Evolutionary conservation across 306 rosid species (phyloP).

Genomic region (Nissolia schottii): DNA sequence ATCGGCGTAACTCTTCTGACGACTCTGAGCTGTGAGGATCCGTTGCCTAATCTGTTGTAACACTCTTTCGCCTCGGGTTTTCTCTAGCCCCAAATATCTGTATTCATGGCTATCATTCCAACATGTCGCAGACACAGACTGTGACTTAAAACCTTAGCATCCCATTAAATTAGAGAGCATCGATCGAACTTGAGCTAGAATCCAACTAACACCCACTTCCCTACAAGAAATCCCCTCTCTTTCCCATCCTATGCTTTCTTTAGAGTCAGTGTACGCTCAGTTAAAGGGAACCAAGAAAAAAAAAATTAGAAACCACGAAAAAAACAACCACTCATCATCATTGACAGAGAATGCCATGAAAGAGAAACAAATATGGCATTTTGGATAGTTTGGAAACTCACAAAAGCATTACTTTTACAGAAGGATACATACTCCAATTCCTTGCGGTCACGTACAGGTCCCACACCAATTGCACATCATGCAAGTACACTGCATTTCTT

Average conservation of each 20-base stretch:
- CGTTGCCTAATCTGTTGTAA: no score
- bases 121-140: no score
- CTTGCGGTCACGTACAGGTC: neutral
- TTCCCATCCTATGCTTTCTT: conserved; percentile 25
- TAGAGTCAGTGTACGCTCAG: conserved; percentile 25
- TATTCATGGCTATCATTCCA: no score
- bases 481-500: conserved; percentile 3
- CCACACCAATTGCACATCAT: conserved; percentile 7
- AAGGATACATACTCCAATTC: neutral
- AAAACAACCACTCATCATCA: neutral
- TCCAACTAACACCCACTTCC: neutral
- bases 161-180: no score
- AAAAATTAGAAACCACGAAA: no score
- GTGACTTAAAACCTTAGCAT: no score
- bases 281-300: no score
- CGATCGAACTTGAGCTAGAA: no score
- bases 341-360: neutral
- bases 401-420: conserved; percentile 26
- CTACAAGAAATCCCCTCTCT: neutral
- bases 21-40: no score
- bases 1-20: no score
- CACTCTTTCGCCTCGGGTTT: no score
- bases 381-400: conserved; percentile 28
- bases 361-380: neutral
- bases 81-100: no score